Evolutionary conservation across 2,329 filamentous ascomycete species (phyloP), one percentile per base, ranked within the genome.

Genomic region (Chrysoporthe puriensis): DNA sequence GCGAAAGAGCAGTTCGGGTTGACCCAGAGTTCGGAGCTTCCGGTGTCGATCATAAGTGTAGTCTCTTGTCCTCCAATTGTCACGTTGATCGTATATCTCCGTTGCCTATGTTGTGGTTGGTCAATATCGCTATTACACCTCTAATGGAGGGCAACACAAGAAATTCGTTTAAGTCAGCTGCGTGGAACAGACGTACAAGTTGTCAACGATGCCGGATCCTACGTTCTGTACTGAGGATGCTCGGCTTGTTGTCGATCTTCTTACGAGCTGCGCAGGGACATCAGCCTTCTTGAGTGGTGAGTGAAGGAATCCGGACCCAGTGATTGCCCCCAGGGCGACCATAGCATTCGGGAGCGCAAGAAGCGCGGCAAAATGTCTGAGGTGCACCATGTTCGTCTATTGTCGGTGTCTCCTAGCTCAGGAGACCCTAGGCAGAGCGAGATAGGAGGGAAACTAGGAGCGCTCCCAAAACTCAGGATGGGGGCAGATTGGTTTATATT

Each of bases 21-120:
- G 16, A 58, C 54, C 54, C 54, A 58, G 36, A 58, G 54, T n/a
- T 58, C 54, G 8, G 7, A 42, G 11, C 54, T 58, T 4, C 54
- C 54, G 18, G 54, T 58, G 36, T 58, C 54, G 3, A 58, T 42
- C 36, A 42, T 42, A 14, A 58, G 54, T 16, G 32, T 18, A 34
- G 32, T 40, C 2, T 58, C 54, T 18, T 58, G 54, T 58, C 54
- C 54, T 11, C 54, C 54, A 34, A 58, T 34, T 5, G 54, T 58
- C 16, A 58, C 34, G n/a, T 58, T 58, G n/a, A 58, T 42, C 1
- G 32, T 2, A 34, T 58, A 58, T 58, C 54, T 58, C 3, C 54
- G 54, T 16, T 58, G 54, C n/a, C 54, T 58, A 26, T 36, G 32
- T 48, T 48, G 18, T n/a, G 9, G 46, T 48, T 34, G 26, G 26